Percentiles rank a stretch among this genome's conserved stretches.
Evolutionary conservation across 1,284 basidiomycete species (phyloP).

Genomic region (Malassezia yamatoensis): DNA sequence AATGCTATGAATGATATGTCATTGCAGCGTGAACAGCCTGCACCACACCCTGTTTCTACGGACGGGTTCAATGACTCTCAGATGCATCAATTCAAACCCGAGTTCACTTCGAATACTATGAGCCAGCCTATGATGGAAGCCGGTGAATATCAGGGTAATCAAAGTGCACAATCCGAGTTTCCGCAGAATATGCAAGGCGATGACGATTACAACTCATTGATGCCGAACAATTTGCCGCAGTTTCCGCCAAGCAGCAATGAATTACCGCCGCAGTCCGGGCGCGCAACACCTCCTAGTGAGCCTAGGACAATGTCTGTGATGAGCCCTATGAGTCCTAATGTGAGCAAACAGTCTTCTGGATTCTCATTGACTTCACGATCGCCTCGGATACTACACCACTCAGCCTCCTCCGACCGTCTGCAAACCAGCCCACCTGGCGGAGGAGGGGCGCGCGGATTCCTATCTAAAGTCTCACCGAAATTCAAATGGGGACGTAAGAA

Average conservation of each 20-base stretch:
- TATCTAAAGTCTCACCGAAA: slow-evolving; percentile 17
- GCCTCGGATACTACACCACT: not conserved
- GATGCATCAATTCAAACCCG: too few relatives aligned
- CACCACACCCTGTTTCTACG: too few relatives aligned
- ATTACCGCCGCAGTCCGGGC: not conserved
- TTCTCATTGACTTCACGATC: slow-evolving; percentile 1
- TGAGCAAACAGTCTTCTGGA: not conserved
- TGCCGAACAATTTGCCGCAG: not conserved
- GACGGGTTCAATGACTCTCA: too few relatives aligned
- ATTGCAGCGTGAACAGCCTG: too few relatives aligned
- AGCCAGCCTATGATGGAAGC: too few relatives aligned
- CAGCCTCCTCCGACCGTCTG: slow-evolving; percentile 1
- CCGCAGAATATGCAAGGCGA: not conserved
- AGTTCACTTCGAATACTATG: too few relatives aligned
- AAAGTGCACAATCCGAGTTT: too few relatives aligned
- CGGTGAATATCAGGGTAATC: too few relatives aligned
- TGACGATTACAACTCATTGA: not conserved
- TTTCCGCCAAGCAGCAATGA: slow-evolving; percentile 3
- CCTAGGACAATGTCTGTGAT: slow-evolving; percentile 6
- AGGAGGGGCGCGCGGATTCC: not conserved
- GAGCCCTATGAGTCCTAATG: slow-evolving; percentile 16
- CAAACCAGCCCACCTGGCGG: not conserved
- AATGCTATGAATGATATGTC: too few relatives aligned
- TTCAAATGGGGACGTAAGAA: slow-evolving; percentile 18
- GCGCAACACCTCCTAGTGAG: slow-evolving; percentile 11